phyloP scores from a whole-genome alignment of 768 basidiomycete species.

The Pisolithus microcarpus region DNA sequence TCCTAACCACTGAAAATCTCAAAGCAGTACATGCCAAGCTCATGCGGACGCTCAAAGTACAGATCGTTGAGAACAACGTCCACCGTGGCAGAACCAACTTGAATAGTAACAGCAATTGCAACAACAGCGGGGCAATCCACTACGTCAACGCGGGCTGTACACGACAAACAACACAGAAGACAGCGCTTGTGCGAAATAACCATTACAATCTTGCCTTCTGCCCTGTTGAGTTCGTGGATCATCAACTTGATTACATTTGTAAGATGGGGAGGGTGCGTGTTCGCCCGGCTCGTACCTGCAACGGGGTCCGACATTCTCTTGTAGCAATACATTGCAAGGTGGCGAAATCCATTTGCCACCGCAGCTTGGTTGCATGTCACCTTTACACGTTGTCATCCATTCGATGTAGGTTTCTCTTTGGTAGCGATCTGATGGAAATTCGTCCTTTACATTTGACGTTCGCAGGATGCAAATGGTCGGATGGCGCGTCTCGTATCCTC shows the following conservation, averaged over 20 bases:
- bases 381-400: conserved; percentile 29
- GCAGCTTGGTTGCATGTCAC: conserved; percentile 31
- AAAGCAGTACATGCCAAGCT: conserved; percentile 24
- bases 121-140: conserved; percentile 10
- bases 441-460: not conserved
- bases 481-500: conserved; percentile 29
- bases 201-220: conserved; percentile 30
- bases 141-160: conserved; percentile 26
- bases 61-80: conserved; percentile 9
- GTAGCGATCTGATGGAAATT: not conserved
- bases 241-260: conserved; percentile 29
- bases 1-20: conserved; percentile 21
- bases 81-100: not conserved
- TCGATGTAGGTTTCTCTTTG: conserved; percentile 22
- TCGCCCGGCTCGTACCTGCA: not conserved
- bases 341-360: conserved; percentile 32
- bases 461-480: conserved; percentile 30
- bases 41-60: conserved; percentile 27
- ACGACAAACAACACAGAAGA: conserved; percentile 22
- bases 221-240: conserved; percentile 24
- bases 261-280: conserved; percentile 27
- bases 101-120: too few species aligned
- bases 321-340: conserved; percentile 32
- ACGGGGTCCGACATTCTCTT: not conserved
- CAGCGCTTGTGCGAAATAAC: conserved; percentile 24